Base-by-base conservation (phyloP, 1,284 basidiomycete genomes). In the Malassezia globosa region DNA sequence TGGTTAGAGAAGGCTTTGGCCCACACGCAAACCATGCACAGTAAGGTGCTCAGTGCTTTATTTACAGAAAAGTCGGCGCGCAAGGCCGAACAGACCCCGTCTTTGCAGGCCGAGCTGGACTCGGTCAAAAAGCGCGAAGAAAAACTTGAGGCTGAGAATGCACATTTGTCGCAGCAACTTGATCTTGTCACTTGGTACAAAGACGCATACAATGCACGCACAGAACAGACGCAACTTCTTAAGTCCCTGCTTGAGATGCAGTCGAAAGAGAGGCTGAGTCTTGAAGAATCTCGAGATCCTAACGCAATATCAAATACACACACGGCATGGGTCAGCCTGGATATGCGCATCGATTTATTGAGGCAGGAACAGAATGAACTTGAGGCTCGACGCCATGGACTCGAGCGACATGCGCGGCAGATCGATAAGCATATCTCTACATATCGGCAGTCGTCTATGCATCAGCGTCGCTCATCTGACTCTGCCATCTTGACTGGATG, bases 191-290 rank as follows among this genome's bases (percentile, higher is more conserved):
- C 44, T 10, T 47, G 44, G 44, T 52, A 37, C 33, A 22, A 52
- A 40, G 45, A 47, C 7, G 50, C 50, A 2, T 52, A 47, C 22
- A 39, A 46, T n/a, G 44, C 38, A 21, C 44, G 45, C 7, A 36
- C 29, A 14, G 24, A 29, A 7, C 50, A 52, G 29, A 25, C 22
- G 5, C 14, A 31, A 11, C n/a, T 52, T 21, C 50, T 52, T 1
- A 38, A 41, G 21, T 37, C 39, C 21, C 13, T 46, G 2, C 42
- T 37, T 1, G 18, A 43, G 16, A 11, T 35, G 13, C 27, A 43
- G 11, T 21, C 22, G 21, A n/a, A 34, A 21, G 21, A 34, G 16
- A 37, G 8, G n/a, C 10, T 18, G 10, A 10, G 5, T 10, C n/a
- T 37, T 19, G 10, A 37, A 18, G 3, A 37, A 21, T 14, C 5